These are phyloP conservation scores for Microcyclospora tardicrescens DNA, from an alignment of 2,329 filamentous ascomycete genomes.

Conservation along the genomic window DNA sequence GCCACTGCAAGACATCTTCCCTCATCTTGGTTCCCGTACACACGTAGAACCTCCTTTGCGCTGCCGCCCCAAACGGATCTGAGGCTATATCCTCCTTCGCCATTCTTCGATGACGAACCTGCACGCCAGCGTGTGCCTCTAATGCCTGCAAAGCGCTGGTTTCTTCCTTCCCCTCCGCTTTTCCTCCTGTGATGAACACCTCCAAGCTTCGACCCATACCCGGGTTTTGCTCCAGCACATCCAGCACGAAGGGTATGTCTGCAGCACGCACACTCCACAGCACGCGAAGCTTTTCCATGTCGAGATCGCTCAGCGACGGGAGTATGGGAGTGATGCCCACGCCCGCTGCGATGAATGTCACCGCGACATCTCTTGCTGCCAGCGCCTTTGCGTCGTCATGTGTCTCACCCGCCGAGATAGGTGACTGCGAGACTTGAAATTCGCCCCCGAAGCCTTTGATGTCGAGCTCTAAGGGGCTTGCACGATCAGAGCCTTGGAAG, in stretches of 20 bases:
- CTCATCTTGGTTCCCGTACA: constrained; percentile 43
- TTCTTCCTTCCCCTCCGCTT: constrained; percentile 23
- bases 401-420: too few species aligned
- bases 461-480: constrained; percentile 45
- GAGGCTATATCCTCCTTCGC: constrained; percentile 30
- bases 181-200: constrained; percentile 49
- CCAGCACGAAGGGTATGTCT: constrained; percentile 51
- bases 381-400: too few species aligned
- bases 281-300: constrained; percentile 37
- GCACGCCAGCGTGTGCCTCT: constrained; percentile 11
- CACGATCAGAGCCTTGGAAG: constrained; percentile 29
- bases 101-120: constrained; percentile 35
- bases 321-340: constrained; percentile 75
- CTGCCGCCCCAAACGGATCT: constrained; percentile 9
- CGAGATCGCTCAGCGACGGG: constrained; percentile 30
- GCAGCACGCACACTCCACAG: constrained; percentile 54
- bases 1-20: constrained; percentile 36
- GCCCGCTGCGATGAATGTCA: constrained; percentile 58
- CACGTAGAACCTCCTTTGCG: constrained; percentile 42
- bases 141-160: constrained; percentile 10
- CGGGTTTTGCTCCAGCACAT: constrained; percentile 42
- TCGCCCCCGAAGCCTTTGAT: constrained; percentile 62
- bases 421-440: constrained; percentile 29
- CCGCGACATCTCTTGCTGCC: not conserved
- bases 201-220: constrained; percentile 40